Base-by-base conservation (phyloP, 2,329 filamentous ascomycete species). In the Neophaeococcomyces mojaviensis region DNA sequence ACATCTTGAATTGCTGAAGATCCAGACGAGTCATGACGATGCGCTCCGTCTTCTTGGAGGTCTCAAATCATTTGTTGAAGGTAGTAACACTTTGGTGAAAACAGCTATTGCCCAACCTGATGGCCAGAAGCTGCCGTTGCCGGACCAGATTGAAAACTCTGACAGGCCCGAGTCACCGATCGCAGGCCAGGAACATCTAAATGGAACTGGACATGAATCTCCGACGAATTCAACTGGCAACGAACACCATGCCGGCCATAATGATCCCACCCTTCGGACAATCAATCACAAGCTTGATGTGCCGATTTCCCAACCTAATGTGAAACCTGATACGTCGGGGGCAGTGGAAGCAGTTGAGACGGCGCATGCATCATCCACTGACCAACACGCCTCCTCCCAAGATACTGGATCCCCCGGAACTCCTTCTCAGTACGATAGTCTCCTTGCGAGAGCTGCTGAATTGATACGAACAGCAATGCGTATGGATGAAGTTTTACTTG, bases 1-100 rank as follows among this genome's bases (percentile, higher is more conserved):
- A 30, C 78, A 82, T 47, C 60, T 84, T 7, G 77, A 79, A 61
- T 74, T 69, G 67, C 74, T 64, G 36, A 68, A 70, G 51, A 68
- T 65, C 49, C 71, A 62, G 44, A 73, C 68, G 45, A 75, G 71
- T 54, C 74, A 71, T 53, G 71, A 67, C 55, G 71, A 68, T 54
- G 73, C 66, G 35, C 76, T 68, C 49, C 71, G 68, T 55, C 80
- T 72, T 64, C 71, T 71, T 32, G 68, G 72, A 12, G 74, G 74
- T 0, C 59, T 79, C 4, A 73, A 71, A 2, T 65, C 68, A 19
- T 78, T 76, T 39, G 71, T 76, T 7, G 72, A 76, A 44, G 70
- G 22, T 15, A 24, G 30, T 18, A 35, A 35, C n/a, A 35, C 33
- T 35, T 35, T 18, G 5, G 33, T 5, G 33, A 18, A 18, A 13